A percentile compares a stretch with the other conserved stretches of the same genome.
phyloP scores from a whole-genome alignment of 2,329 filamentous ascomycete genomes.

The Fusarium veterinarium region DNA sequence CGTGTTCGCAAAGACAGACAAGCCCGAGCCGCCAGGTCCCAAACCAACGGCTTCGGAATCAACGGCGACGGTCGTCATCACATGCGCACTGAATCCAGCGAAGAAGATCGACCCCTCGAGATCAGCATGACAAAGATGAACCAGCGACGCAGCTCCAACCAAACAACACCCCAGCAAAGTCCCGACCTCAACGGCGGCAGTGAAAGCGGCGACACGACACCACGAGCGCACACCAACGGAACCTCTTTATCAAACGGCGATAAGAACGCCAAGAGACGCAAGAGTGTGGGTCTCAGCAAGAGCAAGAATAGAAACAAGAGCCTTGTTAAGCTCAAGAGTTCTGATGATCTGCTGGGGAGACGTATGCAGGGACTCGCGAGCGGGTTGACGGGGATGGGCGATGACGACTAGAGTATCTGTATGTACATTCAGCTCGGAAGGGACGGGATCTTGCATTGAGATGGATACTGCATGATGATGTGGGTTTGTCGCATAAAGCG shows the following conservation, averaged over 20 bases:
- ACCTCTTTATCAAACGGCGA: conserved; percentile 40
- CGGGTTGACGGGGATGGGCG: conserved; percentile 61
- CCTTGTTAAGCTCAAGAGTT: conserved; percentile 66
- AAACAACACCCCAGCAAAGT: conserved; percentile 26
- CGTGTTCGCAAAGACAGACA: conserved; percentile 43
- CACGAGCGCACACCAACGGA: conserved; percentile 24
- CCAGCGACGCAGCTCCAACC: conserved; percentile 48
- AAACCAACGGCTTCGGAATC: conserved; percentile 22
- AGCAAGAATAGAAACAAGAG: conserved; percentile 60
- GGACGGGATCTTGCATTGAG: conserved; percentile 15
- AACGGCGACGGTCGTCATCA: conserved; percentile 46
- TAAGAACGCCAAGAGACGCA: conserved; percentile 40
- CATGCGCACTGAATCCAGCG: conserved; percentile 68
- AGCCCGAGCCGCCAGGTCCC: conserved; percentile 9
- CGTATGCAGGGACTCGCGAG: conserved; percentile 69
- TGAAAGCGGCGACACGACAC: conserved; percentile 35
- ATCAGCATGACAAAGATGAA: conserved; percentile 73
- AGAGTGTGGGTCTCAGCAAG: conserved; percentile 44
- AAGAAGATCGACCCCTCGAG: conserved; percentile 85
- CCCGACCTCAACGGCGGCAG: conserved; percentile 21
- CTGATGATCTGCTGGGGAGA: conserved; percentile 66
- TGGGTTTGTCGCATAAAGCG: conserved; percentile 11
- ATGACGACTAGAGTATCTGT: conserved; percentile 51
- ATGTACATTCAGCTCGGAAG: conserved; percentile 22
- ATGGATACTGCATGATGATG: neutral